Evolutionary conservation across 1,284 basidiomycete species (phyloP), one percentile per base, ranked within the genome.

Genomic region (Apiotrichum siamense): DNA sequence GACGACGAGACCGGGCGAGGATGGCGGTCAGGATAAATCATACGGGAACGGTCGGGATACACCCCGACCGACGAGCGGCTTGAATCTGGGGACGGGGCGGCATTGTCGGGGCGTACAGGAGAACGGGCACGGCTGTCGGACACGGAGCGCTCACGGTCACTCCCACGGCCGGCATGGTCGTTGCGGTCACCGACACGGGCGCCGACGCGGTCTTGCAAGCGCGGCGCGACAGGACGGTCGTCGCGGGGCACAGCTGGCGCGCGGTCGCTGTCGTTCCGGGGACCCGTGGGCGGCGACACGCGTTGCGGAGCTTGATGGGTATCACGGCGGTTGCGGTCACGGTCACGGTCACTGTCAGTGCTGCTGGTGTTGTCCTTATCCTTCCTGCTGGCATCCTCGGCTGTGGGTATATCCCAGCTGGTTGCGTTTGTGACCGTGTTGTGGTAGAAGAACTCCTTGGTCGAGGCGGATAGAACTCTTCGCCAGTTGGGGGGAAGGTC

Each of bases 381-480:
- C 20, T 25, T 35, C 24, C 15, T 31, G 21, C 27, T 32, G 21
- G 9, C 24, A 13, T 35, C 21, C 21, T 10, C 17, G 24, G 44
- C 27, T 6, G 27, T 25, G 7, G 44, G 44, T 25, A 26, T 36
- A n/a, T 50, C 53, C 53, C 53, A 55, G 10, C 27, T 38, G 4
- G 53, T 50, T 18, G n/a, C 15, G 20, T 31, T 45, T 3, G 39
- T 47, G 6, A 27, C 45, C 13, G 23, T 36, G 41, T 55, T 45
- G 41, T 50, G 36, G 45, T 44, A 55, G 25, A 55, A 55, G 45
- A 47, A 47, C n/a, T 41, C 44, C 7, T 37, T 37, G 31, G 37
- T 40, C 24, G 53, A 47, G 33, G 38, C 47, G 48, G 49, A 50
- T 23, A 43, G 24, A 4, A 55, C 41, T 3, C 39, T 18, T 32